Conservation (phyloP, 257 asterid species). For the Solanum chiquidenum region DNA sequence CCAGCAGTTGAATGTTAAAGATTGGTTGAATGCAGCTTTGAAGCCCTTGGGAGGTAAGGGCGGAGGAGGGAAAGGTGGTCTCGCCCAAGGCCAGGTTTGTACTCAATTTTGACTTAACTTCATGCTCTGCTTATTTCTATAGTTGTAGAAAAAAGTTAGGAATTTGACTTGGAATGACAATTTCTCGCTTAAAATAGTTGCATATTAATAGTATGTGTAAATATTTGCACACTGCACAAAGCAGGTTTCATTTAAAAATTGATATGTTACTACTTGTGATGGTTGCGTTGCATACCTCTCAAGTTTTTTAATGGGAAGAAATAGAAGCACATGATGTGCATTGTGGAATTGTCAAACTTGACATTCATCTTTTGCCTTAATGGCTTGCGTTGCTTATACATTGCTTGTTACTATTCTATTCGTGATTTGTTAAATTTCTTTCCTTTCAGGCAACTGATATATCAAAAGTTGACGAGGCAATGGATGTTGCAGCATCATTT, state of each 20-base stretch:
- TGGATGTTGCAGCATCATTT: constrained; percentile 67
- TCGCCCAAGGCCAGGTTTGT: constrained; percentile 93
- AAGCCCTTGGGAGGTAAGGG: constrained; percentile 77
- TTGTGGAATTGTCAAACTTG: neutral
- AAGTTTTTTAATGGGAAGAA: neutral
- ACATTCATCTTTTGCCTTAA: neutral
- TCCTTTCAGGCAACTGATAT: constrained; percentile 48
- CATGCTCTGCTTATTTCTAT: neutral
- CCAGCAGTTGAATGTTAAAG: constrained; percentile 52
- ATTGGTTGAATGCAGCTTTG: constrained; percentile 74
- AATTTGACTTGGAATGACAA: neutral
- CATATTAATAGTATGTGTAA: neutral
- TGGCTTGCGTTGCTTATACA: neutral
- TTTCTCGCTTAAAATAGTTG: neutral
- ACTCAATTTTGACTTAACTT: neutral
- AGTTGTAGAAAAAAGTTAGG: neutral
- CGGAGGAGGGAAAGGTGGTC: constrained; percentile 97
- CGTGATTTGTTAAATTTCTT: neutral
- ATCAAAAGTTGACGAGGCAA: constrained; percentile 46
- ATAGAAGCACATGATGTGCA: neutral
- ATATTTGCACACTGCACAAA: neutral
- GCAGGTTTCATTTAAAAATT: neutral
- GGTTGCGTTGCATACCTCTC: neutral
- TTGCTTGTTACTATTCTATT: neutral
- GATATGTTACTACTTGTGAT: neutral